phyloP scores from a whole-genome alignment of 2,329 filamentous ascomycete genomes.

The Talaromyces pinophilus region DNA sequence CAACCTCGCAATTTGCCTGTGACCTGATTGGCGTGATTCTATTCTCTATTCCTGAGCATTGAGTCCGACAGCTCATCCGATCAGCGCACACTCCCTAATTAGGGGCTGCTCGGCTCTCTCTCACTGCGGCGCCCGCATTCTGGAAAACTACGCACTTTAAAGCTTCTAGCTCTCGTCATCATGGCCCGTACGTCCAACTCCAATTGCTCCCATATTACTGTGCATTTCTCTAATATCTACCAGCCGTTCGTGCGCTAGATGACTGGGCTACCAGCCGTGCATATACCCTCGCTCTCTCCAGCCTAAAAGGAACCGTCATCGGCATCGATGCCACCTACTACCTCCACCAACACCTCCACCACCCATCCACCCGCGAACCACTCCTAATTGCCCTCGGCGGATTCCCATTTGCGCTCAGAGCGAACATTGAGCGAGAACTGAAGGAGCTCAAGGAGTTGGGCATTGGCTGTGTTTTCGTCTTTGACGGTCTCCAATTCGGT shows the following conservation, averaged over 20 bases:
- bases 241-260: slow-evolving; percentile 53
- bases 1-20: background rate
- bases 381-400: slow-evolving; percentile 88
- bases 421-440: slow-evolving; percentile 74
- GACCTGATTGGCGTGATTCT: background rate
- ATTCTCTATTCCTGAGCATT: background rate
- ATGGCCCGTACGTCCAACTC: slow-evolving; percentile 19
- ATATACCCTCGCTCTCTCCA: slow-evolving; percentile 63
- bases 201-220: background rate
- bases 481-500: slow-evolving; percentile 80
- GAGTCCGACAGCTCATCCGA: background rate
- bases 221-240: background rate
- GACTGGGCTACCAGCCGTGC: slow-evolving; percentile 58
- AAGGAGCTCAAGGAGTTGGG: slow-evolving; percentile 68
- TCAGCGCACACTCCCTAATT: background rate
- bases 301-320: slow-evolving; percentile 72
- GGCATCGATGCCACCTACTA: slow-evolving; percentile 91
- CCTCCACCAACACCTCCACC: slow-evolving; percentile 74
- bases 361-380: slow-evolving; percentile 73
- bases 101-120: slow-evolving; percentile 8
- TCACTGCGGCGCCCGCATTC: slow-evolving; percentile 21
- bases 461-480: slow-evolving; percentile 83
- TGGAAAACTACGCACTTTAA: slow-evolving; percentile 11
- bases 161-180: slow-evolving; percentile 10
- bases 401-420: slow-evolving; percentile 74